Evolutionary conservation across 306 rosid species (phyloP).

Genomic region (Dalbergia oliveri): DNA sequence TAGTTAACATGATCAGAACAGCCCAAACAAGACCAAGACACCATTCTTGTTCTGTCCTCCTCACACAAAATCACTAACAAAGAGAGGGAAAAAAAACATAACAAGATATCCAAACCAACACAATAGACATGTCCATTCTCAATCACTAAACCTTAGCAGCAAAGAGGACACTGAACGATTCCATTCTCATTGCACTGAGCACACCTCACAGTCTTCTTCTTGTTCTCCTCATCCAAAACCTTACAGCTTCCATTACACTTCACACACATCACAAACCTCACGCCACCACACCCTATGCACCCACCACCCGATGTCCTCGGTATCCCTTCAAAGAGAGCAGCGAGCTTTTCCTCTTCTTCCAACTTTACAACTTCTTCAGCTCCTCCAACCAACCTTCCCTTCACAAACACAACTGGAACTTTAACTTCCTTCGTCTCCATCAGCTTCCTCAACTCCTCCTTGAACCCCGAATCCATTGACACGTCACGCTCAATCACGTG

Average conservation of each 20-base stretch:
- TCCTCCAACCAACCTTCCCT: conserved; percentile 84
- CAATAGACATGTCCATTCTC: background rate
- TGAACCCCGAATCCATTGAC: conserved; percentile 94
- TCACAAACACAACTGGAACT: conserved; percentile 82
- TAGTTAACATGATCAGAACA: background rate
- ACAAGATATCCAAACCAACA: conserved; percentile 12
- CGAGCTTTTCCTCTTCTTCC: conserved; percentile 87
- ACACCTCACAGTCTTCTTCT: conserved; percentile 74
- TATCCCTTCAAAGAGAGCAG: conserved; percentile 70
- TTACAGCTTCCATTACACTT: conserved; percentile 89
- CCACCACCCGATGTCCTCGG: conserved; percentile 54
- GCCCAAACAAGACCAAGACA: background rate
- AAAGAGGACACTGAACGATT: conserved; percentile 76
- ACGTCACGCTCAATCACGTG: conserved; percentile 75
- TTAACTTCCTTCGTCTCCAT: conserved; percentile 69
- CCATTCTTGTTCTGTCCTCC: conserved; percentile 29
- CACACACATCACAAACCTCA: conserved; percentile 84
- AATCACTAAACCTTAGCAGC: conserved; percentile 55
- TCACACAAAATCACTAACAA: conserved; percentile 11
- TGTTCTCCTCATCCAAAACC: conserved; percentile 64
- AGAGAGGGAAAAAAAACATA: background rate
- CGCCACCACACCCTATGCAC: conserved; percentile 80
- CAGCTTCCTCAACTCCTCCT: conserved; percentile 79
- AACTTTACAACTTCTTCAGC: conserved; percentile 74
- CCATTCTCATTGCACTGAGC: conserved; percentile 91